These are phyloP conservation scores for Climacium dendroides DNA, from an alignment of 225 moss, liverwort and hornwort species.

Conservation along the genomic window DNA sequence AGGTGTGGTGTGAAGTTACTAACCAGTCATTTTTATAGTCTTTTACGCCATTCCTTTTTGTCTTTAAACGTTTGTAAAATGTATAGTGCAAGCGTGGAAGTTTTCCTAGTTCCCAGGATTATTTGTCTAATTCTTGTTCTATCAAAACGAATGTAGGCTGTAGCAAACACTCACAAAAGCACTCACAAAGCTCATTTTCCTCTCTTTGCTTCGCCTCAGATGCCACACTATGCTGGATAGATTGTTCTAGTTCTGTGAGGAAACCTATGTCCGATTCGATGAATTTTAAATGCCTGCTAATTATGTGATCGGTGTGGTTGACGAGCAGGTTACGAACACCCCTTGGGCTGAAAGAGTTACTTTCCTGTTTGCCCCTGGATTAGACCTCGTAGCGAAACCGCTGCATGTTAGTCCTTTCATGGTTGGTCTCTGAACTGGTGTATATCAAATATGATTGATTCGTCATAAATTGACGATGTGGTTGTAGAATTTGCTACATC, in stretches of 20 bases:
- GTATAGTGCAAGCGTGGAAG: not conserved
- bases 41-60: not conserved
- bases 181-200: not conserved
- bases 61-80: not conserved
- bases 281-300: not conserved
- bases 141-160: not conserved
- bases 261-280: not conserved
- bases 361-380: constrained; percentile 51
- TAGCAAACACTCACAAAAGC: not conserved
- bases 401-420: constrained; percentile 93
- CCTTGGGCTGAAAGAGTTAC: constrained; percentile 89
- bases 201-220: not conserved
- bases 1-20: constrained; percentile 30
- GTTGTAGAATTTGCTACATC: not conserved
- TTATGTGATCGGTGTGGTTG: not conserved
- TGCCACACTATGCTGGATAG: not conserved
- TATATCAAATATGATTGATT: not conserved
- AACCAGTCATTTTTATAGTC: not conserved
- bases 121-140: not conserved
- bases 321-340: constrained; percentile 72
- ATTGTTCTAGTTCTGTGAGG: not conserved
- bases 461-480: not conserved
- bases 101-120: not conserved
- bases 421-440: constrained; percentile 16
- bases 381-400: constrained; percentile 64